These are phyloP conservation scores for Pinus albicaulis DNA, from an alignment of 75 land plant species.

Conservation along the genomic window DNA sequence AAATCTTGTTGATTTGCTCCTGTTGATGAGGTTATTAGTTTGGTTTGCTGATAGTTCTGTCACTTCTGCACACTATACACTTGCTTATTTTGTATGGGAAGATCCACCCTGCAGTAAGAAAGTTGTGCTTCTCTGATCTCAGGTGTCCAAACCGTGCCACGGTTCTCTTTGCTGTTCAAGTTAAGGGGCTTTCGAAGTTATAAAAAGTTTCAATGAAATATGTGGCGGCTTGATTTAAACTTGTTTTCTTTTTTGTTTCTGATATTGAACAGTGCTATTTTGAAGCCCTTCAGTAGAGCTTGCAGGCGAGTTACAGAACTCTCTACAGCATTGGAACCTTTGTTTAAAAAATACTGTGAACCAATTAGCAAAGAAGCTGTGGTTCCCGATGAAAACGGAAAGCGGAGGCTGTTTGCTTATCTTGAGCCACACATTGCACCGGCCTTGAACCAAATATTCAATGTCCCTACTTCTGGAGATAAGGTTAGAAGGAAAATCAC, in stretches of 20 bases:
- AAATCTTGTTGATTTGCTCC: no score
- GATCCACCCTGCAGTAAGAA: not conserved
- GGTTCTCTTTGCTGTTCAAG: not conserved
- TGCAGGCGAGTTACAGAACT: conserved; percentile 82
- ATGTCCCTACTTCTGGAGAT: conserved; percentile 23
- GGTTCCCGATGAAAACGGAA: conserved; percentile 63
- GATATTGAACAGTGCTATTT: conserved; percentile 53
- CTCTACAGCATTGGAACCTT: conserved; percentile 52
- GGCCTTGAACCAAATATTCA: conserved; percentile 58
- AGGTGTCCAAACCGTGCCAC: not conserved
- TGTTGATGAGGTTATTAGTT: not conserved
- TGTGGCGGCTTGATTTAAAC: not conserved
- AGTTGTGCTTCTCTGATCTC: not conserved
- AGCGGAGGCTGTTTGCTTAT: conserved; percentile 69
- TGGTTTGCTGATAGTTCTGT: not conserved
- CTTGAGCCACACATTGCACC: conserved; percentile 73
- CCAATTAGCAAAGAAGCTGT: conserved; percentile 44
- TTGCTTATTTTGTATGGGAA: not conserved
- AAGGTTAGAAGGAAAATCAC: conserved; percentile 18
- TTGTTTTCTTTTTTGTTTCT: not conserved
- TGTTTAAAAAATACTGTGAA: conserved; percentile 78
- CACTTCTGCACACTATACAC: not conserved
- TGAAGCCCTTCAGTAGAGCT: conserved; percentile 80
- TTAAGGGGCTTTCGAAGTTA: not conserved
- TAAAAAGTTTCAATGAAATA: no score